Evolutionary conservation across 1,284 basidiomycete species (phyloP), one percentile per base, ranked within the genome.

Genomic region (Paramarasmius palmivorus): DNA sequence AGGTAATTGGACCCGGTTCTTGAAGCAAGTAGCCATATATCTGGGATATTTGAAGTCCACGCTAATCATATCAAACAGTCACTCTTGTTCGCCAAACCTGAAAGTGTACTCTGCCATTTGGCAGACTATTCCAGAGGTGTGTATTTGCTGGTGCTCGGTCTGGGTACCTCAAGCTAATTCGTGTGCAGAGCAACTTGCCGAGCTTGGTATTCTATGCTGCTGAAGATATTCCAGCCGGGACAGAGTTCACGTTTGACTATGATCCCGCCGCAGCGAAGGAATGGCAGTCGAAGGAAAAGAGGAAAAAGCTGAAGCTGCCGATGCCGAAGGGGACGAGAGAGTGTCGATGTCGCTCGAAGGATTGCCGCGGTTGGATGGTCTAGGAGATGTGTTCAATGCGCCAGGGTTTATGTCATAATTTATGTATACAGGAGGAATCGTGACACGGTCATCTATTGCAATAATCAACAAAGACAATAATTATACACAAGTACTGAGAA

Each of bases 1-100:
- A 88, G 85, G 86, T 3, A 88, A 88, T 60, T 88, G 86, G 86
- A 84, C 84, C 2, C 73, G 85, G 9, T 88, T 88, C 56, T 70
- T 88, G 34, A 88, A 88, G 86, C 86, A 61, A 55, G 80, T 66
- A 15, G 26, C 36, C 45, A 25, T 9, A 9, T 7, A 25, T 39
- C 35, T 17, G 10, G 9, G 19, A 32, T 38, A 29, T 12, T 19
- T 3, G 2, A 23, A 19, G n/a, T n/a, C 8, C 23, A 42, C n/a
- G 14, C 20, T 22, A 4, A 32, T 38, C 42, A 50, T 48, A 38
- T 32, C 49, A 39, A 20, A 12, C 57, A 88, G 86, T 60, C 86
- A 88, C 61, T 88, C 84, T 0, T 88, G 86, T 60, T 64, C 68
- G 6, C 83, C 86, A 2, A 87, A 85, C 54, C 65, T 84, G 53